A percentile compares a stretch with the other conserved stretches of the same genome.
Evolutionary conservation across 331 rosid genomes (phyloP).

Genomic region (Telfairia occidentalis): DNA sequence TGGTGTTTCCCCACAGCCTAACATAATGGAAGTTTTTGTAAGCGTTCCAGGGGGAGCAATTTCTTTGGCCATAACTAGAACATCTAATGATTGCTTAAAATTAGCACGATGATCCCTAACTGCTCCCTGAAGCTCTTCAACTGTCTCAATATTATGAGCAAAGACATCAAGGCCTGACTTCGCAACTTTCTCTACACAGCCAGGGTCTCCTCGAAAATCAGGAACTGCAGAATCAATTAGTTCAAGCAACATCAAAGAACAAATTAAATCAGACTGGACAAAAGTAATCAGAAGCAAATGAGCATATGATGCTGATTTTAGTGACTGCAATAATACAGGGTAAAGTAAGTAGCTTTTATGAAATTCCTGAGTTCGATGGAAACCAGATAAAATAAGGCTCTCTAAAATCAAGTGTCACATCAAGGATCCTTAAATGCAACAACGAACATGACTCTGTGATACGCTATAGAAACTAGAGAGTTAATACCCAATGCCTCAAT

Average conservation of each 20-base stretch:
- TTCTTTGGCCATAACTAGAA: constrained; percentile 77
- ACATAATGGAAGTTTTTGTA: constrained; percentile 92
- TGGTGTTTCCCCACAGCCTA: constrained; percentile 97
- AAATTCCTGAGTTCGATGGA: background rate
- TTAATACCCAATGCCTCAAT: constrained; percentile 83
- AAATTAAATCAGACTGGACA: constrained; percentile 5
- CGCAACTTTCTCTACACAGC: constrained; percentile 75
- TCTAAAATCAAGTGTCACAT: background rate
- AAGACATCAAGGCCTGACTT: constrained; percentile 87
- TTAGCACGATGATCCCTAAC: constrained; percentile 92
- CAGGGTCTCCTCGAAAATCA: constrained; percentile 78
- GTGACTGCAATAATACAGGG: background rate
- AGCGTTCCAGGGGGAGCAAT: constrained; percentile 82
- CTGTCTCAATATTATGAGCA: constrained; percentile 97
- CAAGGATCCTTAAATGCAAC: background rate
- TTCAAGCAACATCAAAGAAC: constrained; percentile 8
- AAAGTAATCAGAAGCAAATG: background rate
- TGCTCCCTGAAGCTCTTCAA: constrained; percentile 83
- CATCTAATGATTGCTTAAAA: constrained; percentile 83
- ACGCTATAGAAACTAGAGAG: background rate
- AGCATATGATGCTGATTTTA: background rate
- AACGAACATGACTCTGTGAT: background rate
- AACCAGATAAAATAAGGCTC: background rate
- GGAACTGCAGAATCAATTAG: constrained; percentile 51
- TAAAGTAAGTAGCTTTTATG: background rate